Evolutionary conservation across 1,284 basidiomycete species (phyloP), one percentile per base, ranked within the genome.

Genomic region (Singerocomus inundabilis): DNA sequence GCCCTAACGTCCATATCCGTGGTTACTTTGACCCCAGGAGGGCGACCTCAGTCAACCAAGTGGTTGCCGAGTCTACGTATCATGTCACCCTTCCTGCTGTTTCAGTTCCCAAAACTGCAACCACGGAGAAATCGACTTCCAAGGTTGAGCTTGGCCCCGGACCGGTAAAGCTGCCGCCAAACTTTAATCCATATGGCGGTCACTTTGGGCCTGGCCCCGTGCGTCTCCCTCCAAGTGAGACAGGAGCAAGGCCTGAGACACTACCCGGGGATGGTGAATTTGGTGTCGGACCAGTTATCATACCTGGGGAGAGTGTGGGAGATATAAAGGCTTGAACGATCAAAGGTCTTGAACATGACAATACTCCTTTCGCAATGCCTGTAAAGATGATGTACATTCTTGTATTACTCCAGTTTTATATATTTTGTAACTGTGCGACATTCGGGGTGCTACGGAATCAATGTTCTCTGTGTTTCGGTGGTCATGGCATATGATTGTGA

Each of bases 21-120:
- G 66, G 67, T 12, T 67, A 62, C 12, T 69, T 68, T 34, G 64
- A 66, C 25, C 67, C 67, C 11, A 58, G 64, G 35, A 57, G 64
- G n/a, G 55, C 58, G 28, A 46, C 46, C 5, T 24, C 40, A 15
- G 63, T 70, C 32, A 68, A 66, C 46, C 66, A 66, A 38, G 52
- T 70, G 24, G 38, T 55, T 11, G 48, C 64, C 33, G 64, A 70
- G 39, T 34, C 46, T 21, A 54, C 54, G 0, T 54, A 46, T 42
- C 56, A 70, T 4, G 55, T 53, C 39, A 56, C 45, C 0, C 55
- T 66, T 32, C 66, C 68, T 15, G 33, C 49, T 2, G 24, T 51
- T 2, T 54, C 66, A n/a, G 28, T 68, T 25, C 59, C 64, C 2
- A 44, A 51, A 15, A 36, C 9, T n/a, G 38, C 35, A 41, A 43